Evolutionary conservation across 129 eudicot genomes (phyloP).

Genomic region (Helianthus annuus): HanXRQr2.0-SUNRISE NC_035433.2:117369969-117370468

Average conservation of each 20-base stretch:
- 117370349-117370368: too few relatives aligned
- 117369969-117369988: neutral
- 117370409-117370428: slow-evolving; percentile 8
- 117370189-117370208: slow-evolving; percentile 22
- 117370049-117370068: too few relatives aligned
- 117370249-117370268: too few relatives aligned
- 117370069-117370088: too few relatives aligned
- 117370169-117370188: neutral
- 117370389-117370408: too few relatives aligned
- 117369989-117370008: too few relatives aligned
- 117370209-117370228: slow-evolving; percentile 21
- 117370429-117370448: neutral
- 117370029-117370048: too few relatives aligned
- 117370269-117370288: too few relatives aligned
- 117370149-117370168: neutral
- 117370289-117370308: slow-evolving; percentile 42
- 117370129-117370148: neutral
- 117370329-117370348: too few relatives aligned
- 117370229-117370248: slow-evolving; percentile 2
- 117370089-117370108: neutral
- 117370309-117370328: too few relatives aligned
- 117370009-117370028: too few relatives aligned
- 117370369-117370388: too few relatives aligned
- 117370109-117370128: neutral
- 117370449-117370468: slow-evolving; percentile 5